A percentile compares a stretch with the other conserved stretches of the same genome.
Conservation (phyloP, 192 early-diverging fungal genomes). For the Coemansia sp. region DNA sequence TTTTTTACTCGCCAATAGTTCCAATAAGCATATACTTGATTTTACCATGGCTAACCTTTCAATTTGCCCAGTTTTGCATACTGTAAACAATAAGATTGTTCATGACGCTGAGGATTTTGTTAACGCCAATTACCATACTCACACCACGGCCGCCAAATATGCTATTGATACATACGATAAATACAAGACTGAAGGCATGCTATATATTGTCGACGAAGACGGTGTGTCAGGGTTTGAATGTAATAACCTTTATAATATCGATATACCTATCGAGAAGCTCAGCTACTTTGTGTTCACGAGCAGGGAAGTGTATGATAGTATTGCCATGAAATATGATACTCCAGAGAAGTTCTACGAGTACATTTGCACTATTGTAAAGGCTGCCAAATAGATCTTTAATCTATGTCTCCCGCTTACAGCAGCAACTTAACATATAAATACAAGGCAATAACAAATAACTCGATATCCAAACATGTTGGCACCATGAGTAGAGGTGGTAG, state of each 20-base stretch:
- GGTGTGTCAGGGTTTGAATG: background rate
- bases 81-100: background rate
- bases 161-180: background rate
- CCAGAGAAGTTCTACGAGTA: too few relatives aligned
- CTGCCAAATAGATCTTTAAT: background rate
- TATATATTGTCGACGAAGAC: background rate
- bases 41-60: background rate
- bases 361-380: too few relatives aligned
- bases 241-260: background rate
- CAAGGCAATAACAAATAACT: background rate
- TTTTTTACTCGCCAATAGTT: background rate
- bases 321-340: too few relatives aligned
- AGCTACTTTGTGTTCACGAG: too few relatives aligned
- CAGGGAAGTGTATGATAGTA: too few relatives aligned
- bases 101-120: background rate
- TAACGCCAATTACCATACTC: background rate
- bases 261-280: too few relatives aligned
- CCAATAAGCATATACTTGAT: background rate
- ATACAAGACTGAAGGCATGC: background rate
- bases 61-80: too few relatives aligned
- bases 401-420: background rate
- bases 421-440: background rate
- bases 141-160: background rate
- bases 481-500: too few relatives aligned
- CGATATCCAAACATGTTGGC: too few relatives aligned